A percentile compares a stretch with the other conserved stretches of the same genome.
Evolutionary conservation across 306 rosid species (phyloP).

Genomic region (Quercus alba): DNA sequence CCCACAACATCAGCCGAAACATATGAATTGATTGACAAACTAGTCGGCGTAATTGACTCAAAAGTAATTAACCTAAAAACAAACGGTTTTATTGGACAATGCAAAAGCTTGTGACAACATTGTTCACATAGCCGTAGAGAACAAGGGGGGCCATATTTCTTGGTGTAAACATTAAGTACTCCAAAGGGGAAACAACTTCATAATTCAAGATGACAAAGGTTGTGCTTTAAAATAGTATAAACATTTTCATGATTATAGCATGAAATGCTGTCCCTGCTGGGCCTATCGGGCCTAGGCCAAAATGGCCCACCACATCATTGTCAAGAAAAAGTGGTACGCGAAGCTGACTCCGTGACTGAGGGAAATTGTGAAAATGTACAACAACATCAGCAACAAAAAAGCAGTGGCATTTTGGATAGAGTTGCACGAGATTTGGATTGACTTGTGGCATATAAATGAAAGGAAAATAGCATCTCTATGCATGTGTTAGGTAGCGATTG

Average conservation of each 20-base stretch:
- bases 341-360: slow-evolving; percentile 28
- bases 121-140: neutral
- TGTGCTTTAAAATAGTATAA: neutral
- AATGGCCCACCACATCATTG: slow-evolving; percentile 20
- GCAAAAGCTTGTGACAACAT: neutral
- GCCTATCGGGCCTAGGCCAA: neutral
- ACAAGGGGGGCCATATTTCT: slow-evolving; percentile 7
- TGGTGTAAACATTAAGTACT: slow-evolving; percentile 2
- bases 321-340: neutral
- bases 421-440: neutral
- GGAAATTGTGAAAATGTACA: slow-evolving; percentile 1
- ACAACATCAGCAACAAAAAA: too few relatives aligned
- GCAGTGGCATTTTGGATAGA: neutral
- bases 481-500: neutral
- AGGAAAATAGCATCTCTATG: too few relatives aligned
- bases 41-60: slow-evolving; percentile 31
- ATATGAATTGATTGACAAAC: neutral
- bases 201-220: neutral
- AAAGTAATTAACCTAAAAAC: neutral
- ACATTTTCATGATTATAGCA: slow-evolving; percentile 1
- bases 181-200: slow-evolving; percentile 8
- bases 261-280: neutral
- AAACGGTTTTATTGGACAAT: neutral
- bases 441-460: neutral
- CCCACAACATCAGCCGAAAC: neutral